Conservation (phyloP, 1,284 basidiomycete species). For the Fomitopsis pinicola region DNA sequence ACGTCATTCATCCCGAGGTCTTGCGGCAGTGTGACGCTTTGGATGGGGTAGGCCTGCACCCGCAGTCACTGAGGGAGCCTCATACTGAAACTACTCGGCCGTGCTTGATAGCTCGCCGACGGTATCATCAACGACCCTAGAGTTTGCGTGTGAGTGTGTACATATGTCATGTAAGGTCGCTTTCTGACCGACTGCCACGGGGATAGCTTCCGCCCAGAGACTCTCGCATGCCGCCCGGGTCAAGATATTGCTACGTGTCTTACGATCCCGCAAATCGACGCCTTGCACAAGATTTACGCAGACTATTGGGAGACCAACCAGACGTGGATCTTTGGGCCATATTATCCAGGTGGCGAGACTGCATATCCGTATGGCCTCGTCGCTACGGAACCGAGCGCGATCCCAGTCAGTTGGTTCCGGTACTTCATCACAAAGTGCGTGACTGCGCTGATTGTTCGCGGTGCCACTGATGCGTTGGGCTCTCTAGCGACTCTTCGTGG, state of each 20-base stretch:
- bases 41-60: conserved; percentile 22
- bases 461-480: not conserved
- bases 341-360: conserved; percentile 23
- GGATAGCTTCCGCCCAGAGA: conserved; percentile 25
- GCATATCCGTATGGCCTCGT: conserved; percentile 6
- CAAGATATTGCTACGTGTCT: conserved; percentile 26
- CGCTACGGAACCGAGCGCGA: conserved; percentile 6
- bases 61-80: not conserved
- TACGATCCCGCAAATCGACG: conserved; percentile 26
- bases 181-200: not conserved
- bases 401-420: conserved; percentile 12
- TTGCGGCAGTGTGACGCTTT: conserved; percentile 27
- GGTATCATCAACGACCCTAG: conserved; percentile 31
- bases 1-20: conserved; percentile 23
- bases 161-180: not conserved
- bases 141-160: conserved; percentile 21
- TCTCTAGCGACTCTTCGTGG: conserved; percentile 16
- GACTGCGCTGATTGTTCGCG: not conserved
- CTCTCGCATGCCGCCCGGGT: conserved; percentile 22
- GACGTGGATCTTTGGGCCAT: conserved; percentile 18
- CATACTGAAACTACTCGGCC: not conserved
- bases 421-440: conserved; percentile 18
- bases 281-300: conserved; percentile 26
- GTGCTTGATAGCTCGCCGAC: conserved; percentile 18
- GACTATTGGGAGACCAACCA: conserved; percentile 25